Evolutionary conservation across 371 early-diverging fungal species (phyloP), one percentile per base, ranked within the genome.

Genomic region (Rhizopus arrhizus): DNA sequence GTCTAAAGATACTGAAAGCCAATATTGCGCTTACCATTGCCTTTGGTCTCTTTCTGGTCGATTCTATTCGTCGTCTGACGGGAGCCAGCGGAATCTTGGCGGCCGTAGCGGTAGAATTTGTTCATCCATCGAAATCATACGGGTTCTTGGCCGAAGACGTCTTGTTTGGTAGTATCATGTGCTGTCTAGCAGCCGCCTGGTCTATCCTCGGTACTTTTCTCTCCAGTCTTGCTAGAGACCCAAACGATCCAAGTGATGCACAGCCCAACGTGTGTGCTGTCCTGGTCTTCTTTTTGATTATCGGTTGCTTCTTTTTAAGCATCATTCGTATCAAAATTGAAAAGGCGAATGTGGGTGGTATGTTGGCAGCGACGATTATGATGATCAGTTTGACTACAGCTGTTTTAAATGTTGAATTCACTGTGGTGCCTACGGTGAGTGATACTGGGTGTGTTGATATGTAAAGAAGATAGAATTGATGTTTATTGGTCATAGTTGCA

Each of bases 331-430:
- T 65, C 31, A 74, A 68, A 59, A 66, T 74, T 2, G 75, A 76
- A 8, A 77, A 80, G 59, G 75, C 73, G 10, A 80, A 80, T 55
- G 66, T 75, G 11, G 80, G 77, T 51, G 80, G 75, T 70, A 76
- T 79, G 71, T 55, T 80, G 8, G 73, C 80, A 28, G 80, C 75
- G 10, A 69, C 75, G 1, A 74, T 80, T 28, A 71, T 80, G 62
- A 72, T 71, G 4, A 58, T 80, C 41, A 70, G 70, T 56, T 36
- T 80, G 1, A 73, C 75, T 12, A 47, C 64, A 5, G 75, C 77
- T 40, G 70, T 80, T 8, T 49, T 32, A 4, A 57, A 72, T n/a
- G 54, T 34, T 16, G 35, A 62, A 28, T 78, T 74, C 60, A 35
- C 60, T 13, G 64, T 74, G 28, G 46, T 28, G 4, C 42, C 53